Base-by-base conservation (phyloP, 2,329 filamentous ascomycete genomes). In the Exophiala aquamarina region DNA sequence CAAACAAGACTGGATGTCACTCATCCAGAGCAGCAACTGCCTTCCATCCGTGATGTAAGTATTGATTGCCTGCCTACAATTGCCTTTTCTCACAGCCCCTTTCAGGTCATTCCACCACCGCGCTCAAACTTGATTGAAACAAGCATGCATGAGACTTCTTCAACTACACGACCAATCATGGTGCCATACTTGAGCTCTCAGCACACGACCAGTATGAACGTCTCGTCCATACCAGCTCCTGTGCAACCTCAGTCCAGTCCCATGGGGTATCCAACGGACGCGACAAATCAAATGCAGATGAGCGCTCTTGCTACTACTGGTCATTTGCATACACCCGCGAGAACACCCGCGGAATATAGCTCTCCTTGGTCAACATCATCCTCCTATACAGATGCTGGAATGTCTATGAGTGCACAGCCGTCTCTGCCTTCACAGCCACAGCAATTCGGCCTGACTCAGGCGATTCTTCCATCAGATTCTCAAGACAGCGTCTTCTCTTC, bases 11-110 rank as follows among this genome's bases (percentile, higher is more conserved):
- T 37, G 4, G 35, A 37, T 20, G n/a, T 19, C 19, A 19, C 19
- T 17, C 41, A 50, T 21, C 39, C 37, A 31, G 47, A 54, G 36
- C 51, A 50, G 14, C 47, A 50, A 26, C 44, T 54, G 10, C 51
- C 51, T 32, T 54, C 51, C 41, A 48, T 54, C 37, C 39, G 51
- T 39, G 51, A 54, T 19, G 51, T 54, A 46, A 36, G 35, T 20
- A 21, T 42, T 21, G 23, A 17, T 6, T n/a, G 13, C 34, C n/a
- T 32, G 20, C 14, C 39, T 14, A 41, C 38, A 23, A 42, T 13
- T 13, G 29, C n/a, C 15, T 15, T 9, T 37, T 18, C 13, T 28
- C 26, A 40, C 42, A 38, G 23, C 18, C 29, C 31, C 40, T n/a
- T 15, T 32, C 29, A 47, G 45, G 47, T 49, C 42, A 54, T 47